Evolutionary conservation across 352 stramenopile species (phyloP).

Genomic region (Phytopythium helicoides): DNA sequence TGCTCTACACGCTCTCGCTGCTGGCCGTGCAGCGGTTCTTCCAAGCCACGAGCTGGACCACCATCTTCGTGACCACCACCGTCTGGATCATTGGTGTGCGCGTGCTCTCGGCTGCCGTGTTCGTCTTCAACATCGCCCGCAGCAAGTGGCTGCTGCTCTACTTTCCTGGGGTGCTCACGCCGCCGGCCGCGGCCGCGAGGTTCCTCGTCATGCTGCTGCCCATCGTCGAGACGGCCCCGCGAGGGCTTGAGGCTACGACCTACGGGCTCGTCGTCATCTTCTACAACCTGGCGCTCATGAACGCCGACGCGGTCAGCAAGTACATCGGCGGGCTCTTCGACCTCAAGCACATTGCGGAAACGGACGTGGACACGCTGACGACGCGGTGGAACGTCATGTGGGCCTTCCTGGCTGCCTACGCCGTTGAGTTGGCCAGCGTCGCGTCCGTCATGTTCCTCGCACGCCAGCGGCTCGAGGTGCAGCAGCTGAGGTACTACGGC

Average conservation of each 20-base stretch:
- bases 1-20: slow-evolving; percentile 60
- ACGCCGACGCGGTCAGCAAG: slow-evolving; percentile 40
- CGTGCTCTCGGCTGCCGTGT: slow-evolving; percentile 39
- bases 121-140: slow-evolving; percentile 48
- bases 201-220: slow-evolving; percentile 56
- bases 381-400: slow-evolving; percentile 45
- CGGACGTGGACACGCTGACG: slow-evolving; percentile 22
- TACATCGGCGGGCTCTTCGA: slow-evolving; percentile 40
- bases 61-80: slow-evolving; percentile 46
- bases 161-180: slow-evolving; percentile 34
- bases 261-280: slow-evolving; percentile 63
- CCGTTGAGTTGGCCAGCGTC: slow-evolving; percentile 44
- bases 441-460: slow-evolving; percentile 44
- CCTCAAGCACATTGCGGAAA: slow-evolving; percentile 21
- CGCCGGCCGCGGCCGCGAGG: slow-evolving; percentile 36
- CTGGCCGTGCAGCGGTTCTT: slow-evolving; percentile 54
- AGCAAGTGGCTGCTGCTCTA: slow-evolving; percentile 58
- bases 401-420: slow-evolving; percentile 47
- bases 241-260: slow-evolving; percentile 55
- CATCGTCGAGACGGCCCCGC: slow-evolving; percentile 54
- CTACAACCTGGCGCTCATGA: slow-evolving; percentile 54
- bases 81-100: slow-evolving; percentile 57
- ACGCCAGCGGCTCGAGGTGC: slow-evolving; percentile 58
- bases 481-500: slow-evolving; percentile 63
- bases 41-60: slow-evolving; percentile 48